A percentile compares a stretch with the other conserved stretches of the same genome.
Evolutionary conservation across 768 basidiomycete species (phyloP).

Genomic region (Psilocybe subaeruginosa): DNA sequence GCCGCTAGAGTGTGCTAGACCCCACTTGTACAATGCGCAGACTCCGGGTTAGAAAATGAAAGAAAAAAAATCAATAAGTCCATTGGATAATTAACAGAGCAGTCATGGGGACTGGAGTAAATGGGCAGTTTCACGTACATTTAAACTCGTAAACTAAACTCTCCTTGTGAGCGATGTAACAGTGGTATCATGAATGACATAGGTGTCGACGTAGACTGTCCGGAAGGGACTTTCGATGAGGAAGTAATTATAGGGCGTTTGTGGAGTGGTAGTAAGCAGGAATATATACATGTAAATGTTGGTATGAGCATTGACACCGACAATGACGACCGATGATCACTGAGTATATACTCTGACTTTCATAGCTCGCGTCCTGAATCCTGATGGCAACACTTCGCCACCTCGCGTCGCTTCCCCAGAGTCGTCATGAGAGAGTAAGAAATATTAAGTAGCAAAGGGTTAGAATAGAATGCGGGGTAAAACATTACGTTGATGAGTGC

Average conservation of each 20-base stretch:
- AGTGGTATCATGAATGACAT: background rate
- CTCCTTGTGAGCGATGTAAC: background rate
- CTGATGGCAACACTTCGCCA: background rate
- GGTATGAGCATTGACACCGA: background rate
- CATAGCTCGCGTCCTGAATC: background rate
- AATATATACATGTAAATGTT: background rate
- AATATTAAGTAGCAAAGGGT: background rate
- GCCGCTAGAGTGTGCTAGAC: background rate
- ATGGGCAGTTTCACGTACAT: background rate
- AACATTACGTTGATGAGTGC: background rate
- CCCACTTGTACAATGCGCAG: background rate
- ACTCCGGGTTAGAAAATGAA: background rate
- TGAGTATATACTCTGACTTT: background rate
- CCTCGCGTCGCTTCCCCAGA: background rate
- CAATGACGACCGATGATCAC: background rate
- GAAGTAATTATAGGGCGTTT: background rate
- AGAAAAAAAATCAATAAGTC: background rate
- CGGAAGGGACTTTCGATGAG: background rate
- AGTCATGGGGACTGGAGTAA: background rate
- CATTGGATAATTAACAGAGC: background rate
- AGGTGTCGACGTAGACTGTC: background rate
- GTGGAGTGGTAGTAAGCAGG: background rate
- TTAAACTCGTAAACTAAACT: background rate
- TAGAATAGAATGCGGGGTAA: conserved; percentile 13
- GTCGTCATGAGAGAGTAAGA: background rate